Percentiles rank a stretch among this genome's conserved stretches.
Conservation (phyloP, 805 yeast species). For the Pichia eremophila region DNA sequence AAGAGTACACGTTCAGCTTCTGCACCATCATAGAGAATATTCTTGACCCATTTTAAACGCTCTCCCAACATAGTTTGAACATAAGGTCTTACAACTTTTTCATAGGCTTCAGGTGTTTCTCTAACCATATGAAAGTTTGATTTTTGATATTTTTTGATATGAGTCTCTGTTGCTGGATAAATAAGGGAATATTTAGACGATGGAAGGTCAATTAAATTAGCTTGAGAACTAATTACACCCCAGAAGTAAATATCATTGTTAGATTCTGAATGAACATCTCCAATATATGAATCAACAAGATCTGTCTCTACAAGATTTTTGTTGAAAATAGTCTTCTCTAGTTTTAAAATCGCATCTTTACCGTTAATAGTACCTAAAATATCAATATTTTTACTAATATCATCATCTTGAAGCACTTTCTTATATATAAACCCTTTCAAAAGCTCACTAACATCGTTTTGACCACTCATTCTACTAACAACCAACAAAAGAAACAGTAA, state of each 20-base stretch:
- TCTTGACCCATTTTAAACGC: slow-evolving; percentile 81
- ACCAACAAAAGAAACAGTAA: too few relatives aligned
- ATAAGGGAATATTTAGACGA: slow-evolving; percentile 67
- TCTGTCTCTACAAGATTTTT: background rate
- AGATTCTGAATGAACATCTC: background rate
- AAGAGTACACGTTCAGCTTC: slow-evolving; percentile 76
- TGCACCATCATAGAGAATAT: slow-evolving; percentile 70
- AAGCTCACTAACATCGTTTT: slow-evolving; percentile 9
- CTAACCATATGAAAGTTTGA: slow-evolving; percentile 52
- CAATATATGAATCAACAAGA: background rate
- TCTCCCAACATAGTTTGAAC: slow-evolving; percentile 68
- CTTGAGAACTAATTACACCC: slow-evolving; percentile 46
- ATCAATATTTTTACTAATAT: slow-evolving; percentile 57
- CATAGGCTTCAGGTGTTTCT: slow-evolving; percentile 79
- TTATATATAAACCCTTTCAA: slow-evolving; percentile 33
- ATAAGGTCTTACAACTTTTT: slow-evolving; percentile 56
- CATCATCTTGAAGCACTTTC: slow-evolving; percentile 45
- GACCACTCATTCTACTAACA: background rate
- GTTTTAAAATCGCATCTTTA: slow-evolving; percentile 55
- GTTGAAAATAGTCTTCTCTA: slow-evolving; percentile 65
- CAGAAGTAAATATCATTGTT: slow-evolving; percentile 78
- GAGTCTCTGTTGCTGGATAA: slow-evolving; percentile 84
- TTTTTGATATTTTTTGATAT: slow-evolving; percentile 63
- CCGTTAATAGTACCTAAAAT: slow-evolving; percentile 58
- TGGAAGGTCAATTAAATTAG: slow-evolving; percentile 39